These are phyloP conservation scores for Sporisorium scitamineum DNA, from an alignment of 1,284 basidiomycete genomes.

Conservation along the genomic window DNA sequence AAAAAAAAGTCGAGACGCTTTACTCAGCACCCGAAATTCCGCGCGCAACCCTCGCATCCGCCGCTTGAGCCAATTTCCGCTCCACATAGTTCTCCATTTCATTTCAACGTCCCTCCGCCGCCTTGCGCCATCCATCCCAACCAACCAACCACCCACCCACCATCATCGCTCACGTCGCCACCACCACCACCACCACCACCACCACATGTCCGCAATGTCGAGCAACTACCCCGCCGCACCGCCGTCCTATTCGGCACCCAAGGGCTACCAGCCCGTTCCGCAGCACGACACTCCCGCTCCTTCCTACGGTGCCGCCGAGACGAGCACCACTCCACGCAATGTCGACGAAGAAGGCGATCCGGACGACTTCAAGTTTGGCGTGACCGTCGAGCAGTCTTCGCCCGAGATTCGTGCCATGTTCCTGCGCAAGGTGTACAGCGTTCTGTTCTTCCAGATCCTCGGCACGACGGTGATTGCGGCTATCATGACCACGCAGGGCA, in stretches of 20 bases:
- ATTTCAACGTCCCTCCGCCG: not conserved
- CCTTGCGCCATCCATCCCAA: conserved; percentile 1
- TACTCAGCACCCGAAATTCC: conserved; percentile 3
- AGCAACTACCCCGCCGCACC: conserved; percentile 37
- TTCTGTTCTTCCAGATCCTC: conserved; percentile 65
- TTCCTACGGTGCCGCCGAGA: conserved; percentile 37
- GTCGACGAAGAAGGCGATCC: conserved; percentile 59
- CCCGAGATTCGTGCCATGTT: conserved; percentile 66
- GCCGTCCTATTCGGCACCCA: conserved; percentile 34
- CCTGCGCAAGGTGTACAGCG: conserved; percentile 61
- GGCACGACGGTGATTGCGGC: conserved; percentile 59
- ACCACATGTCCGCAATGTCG: conserved; percentile 4
- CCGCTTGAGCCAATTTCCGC: conserved; percentile 4
- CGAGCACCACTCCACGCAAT: conserved; percentile 30
- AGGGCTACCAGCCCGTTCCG: conserved; percentile 45
- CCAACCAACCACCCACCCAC: too few species aligned
- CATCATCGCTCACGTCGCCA: conserved; percentile 1
- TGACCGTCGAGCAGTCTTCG: conserved; percentile 66
- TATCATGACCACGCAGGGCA: conserved; percentile 48
- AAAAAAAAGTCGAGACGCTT: not conserved
- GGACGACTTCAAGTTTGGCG: conserved; percentile 67
- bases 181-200: not conserved
- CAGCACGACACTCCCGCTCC: conserved; percentile 28
- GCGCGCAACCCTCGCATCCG: too few species aligned
- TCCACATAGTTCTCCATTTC: conserved; percentile 6